phyloP scores from a whole-genome alignment of 176 grass and related monocot species.

The Aegilops tauschii region DNA sequence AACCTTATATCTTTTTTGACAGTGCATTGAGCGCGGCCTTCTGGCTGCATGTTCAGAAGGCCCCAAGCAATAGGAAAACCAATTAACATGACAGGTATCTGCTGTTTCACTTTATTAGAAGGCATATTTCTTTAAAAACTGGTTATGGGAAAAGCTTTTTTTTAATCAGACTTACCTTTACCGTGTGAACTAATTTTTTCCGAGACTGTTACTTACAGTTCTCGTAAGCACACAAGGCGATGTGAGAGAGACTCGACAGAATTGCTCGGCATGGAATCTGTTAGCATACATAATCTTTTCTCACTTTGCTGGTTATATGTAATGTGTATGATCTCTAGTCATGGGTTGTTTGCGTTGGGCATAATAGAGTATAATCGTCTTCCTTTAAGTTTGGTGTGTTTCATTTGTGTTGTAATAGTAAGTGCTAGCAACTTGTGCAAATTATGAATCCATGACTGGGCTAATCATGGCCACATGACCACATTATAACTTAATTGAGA shows the following conservation, averaged over 20 bases:
- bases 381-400: background rate
- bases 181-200: background rate
- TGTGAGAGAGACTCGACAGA: background rate
- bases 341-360: background rate
- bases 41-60: constrained; percentile 49
- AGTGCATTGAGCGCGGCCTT: constrained; percentile 69
- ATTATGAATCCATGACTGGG: background rate
- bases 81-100: constrained; percentile 10
- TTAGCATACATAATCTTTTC: background rate
- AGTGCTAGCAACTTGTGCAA: background rate
- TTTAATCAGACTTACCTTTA: background rate
- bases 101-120: background rate
- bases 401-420: background rate
- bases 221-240: background rate
- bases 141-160: background rate
- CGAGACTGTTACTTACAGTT: background rate
- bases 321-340: background rate
- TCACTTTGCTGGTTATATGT: background rate
- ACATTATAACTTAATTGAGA: background rate
- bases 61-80: constrained; percentile 19
- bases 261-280: background rate
- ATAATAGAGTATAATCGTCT: background rate
- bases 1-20: constrained; percentile 1
- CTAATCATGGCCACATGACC: background rate
- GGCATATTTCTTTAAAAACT: background rate